phyloP scores from a whole-genome alignment of 2,329 filamentous ascomycete genomes.

The Fusarium keratoplasticum region DNA sequence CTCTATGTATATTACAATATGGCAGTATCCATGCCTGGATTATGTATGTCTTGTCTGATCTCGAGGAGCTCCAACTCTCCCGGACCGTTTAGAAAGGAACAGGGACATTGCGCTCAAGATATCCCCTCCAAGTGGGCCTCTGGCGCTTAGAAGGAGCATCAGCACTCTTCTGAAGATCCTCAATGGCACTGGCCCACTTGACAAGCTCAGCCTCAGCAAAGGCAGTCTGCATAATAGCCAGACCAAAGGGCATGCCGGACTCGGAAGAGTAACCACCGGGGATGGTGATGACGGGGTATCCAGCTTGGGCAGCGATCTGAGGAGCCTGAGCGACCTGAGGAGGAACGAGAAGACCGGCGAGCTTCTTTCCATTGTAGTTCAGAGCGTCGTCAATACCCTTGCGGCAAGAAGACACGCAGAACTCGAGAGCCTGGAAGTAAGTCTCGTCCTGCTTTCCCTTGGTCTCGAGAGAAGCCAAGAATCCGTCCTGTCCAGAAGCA shows the following conservation, averaged over 20 bases:
- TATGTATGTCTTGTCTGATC: not conserved
- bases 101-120: constrained; percentile 59
- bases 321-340: constrained; percentile 75
- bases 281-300: constrained; percentile 78
- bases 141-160: constrained; percentile 60
- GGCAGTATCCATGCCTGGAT: not conserved
- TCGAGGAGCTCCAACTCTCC: not conserved
- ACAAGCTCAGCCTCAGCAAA: constrained; percentile 70
- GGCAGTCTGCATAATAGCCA: constrained; percentile 70
- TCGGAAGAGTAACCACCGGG: constrained; percentile 69
- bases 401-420: constrained; percentile 69
- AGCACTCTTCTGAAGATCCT: constrained; percentile 63
- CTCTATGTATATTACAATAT: not conserved
- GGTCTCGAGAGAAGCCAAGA: constrained; percentile 71
- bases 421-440: constrained; percentile 75
- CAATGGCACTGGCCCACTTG: constrained; percentile 72
- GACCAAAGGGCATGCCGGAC: constrained; percentile 70
- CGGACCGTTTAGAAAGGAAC: constrained; percentile 42
- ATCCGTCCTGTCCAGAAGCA: constrained; percentile 76
- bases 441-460: constrained; percentile 72
- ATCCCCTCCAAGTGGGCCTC: constrained; percentile 64
- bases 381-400: constrained; percentile 78
- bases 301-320: constrained; percentile 79
- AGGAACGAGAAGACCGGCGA: constrained; percentile 76
- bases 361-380: constrained; percentile 53